Evolutionary conservation across 106 monocot genomes (phyloP).

Genomic region (Dendrobium huoshanense): DNA sequence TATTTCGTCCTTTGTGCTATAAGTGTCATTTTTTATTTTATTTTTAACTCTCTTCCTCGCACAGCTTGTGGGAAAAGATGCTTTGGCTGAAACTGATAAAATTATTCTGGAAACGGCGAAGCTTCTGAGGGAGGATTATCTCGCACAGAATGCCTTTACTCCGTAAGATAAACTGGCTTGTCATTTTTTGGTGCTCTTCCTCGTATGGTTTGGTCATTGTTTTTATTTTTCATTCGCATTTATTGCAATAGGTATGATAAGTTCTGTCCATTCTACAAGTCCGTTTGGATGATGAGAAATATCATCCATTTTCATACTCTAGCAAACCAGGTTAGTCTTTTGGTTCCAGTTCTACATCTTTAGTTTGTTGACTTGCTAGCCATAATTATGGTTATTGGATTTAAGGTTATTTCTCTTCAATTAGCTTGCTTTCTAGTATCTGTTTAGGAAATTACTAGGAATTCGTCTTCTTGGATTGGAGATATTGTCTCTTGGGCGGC

Average conservation of each 20-base stretch:
- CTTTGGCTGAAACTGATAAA: constrained; percentile 93
- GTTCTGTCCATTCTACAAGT: constrained; percentile 98
- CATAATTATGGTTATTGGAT: background rate
- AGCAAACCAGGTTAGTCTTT: constrained; percentile 83
- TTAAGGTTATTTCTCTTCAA: background rate
- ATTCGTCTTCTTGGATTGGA: background rate
- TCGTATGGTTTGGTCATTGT: background rate
- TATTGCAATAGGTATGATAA: constrained; percentile 74
- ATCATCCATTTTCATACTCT: constrained; percentile 89
- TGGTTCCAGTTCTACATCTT: background rate
- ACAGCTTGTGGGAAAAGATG: constrained; percentile 99
- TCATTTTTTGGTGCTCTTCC: background rate
- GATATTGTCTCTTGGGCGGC: background rate
- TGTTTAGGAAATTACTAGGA: background rate
- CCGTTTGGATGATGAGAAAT: constrained; percentile 99
- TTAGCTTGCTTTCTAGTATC: background rate
- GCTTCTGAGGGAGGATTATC: constrained; percentile 94
- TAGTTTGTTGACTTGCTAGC: background rate
- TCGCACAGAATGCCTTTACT: constrained; percentile 97
- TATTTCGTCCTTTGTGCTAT: background rate
- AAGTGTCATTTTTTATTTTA: background rate
- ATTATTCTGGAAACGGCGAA: constrained; percentile 94
- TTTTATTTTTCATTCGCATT: background rate
- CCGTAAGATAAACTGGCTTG: constrained; percentile 49
- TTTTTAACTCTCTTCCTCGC: background rate